Percentiles rank a stretch among this genome's conserved stretches.
Evolutionary conservation across 495 filamentous ascomycete species (phyloP).

Genomic region (Glutinoglossum americanum): DNA sequence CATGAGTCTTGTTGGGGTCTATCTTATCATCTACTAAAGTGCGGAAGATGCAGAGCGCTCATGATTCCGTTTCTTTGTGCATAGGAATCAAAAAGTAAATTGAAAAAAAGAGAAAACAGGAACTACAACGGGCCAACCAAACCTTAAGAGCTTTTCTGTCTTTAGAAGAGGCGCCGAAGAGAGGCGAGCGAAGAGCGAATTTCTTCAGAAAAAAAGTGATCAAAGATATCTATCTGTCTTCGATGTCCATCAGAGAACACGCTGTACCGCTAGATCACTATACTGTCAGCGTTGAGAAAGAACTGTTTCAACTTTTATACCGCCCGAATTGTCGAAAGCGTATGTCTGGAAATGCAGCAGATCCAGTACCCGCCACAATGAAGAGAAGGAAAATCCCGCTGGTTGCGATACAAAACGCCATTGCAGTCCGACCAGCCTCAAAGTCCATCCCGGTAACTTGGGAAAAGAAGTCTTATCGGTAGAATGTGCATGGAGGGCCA

Average conservation of each 20-base stretch:
- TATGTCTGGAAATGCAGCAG: neutral
- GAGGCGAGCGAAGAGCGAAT: neutral
- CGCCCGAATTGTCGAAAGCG: neutral
- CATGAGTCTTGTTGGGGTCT: neutral
- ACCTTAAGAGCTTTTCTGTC: neutral
- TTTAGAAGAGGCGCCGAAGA: neutral
- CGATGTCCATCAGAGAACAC: neutral
- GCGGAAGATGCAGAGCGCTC: neutral
- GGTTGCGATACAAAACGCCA: neutral
- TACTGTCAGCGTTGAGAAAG: neutral
- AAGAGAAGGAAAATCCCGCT: neutral
- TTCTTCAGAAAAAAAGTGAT: neutral
- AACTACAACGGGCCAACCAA: neutral
- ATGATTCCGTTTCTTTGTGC: neutral
- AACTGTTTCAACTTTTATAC: neutral
- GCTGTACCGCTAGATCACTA: neutral
- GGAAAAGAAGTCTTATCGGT: neutral
- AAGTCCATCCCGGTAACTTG: neutral
- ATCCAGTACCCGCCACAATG: neutral
- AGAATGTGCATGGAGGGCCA: neutral
- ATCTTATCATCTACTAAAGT: neutral
- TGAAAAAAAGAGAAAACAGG: neutral
- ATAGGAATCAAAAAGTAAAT: neutral
- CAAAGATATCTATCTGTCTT: neutral
- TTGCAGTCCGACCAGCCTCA: neutral